Evolutionary conservation across 2,329 filamentous ascomycete genomes (phyloP).

Genomic region (Chrysoporthe cubensis): DNA sequence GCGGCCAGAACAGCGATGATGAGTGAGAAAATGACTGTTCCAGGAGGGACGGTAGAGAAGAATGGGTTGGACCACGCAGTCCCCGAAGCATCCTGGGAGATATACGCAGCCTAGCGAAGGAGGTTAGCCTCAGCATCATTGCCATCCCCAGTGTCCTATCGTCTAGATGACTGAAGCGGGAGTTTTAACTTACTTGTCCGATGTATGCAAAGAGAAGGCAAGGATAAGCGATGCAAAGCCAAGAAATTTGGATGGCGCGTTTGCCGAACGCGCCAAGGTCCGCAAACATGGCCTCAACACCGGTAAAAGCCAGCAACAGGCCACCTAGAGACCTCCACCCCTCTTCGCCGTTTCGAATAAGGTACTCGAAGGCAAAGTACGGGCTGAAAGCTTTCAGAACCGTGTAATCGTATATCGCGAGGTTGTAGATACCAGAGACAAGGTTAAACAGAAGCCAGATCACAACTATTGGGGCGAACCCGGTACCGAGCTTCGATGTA

Average conservation of each 20-base stretch:
- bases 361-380: slow-evolving; percentile 63
- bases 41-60: slow-evolving; percentile 70
- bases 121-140: not conserved
- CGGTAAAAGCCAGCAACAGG: slow-evolving; percentile 74
- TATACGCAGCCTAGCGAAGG: slow-evolving; percentile 67
- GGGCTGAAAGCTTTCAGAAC: slow-evolving; percentile 62
- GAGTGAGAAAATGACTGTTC: slow-evolving; percentile 69
- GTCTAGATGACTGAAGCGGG: too few species aligned
- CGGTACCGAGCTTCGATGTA: slow-evolving; percentile 60
- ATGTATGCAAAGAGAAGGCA: slow-evolving; percentile 68
- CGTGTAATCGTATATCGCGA: slow-evolving; percentile 54
- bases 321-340: slow-evolving; percentile 72
- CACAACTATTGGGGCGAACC: slow-evolving; percentile 69
- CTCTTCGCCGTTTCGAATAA: slow-evolving; percentile 60
- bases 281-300: slow-evolving; percentile 78
- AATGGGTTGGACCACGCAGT: slow-evolving; percentile 74
- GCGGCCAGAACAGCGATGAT: slow-evolving; percentile 72
- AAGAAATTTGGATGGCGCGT: slow-evolving; percentile 72
- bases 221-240: slow-evolving; percentile 70
- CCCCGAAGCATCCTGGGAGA: slow-evolving; percentile 56
- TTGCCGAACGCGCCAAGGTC: slow-evolving; percentile 76
- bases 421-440: slow-evolving; percentile 66
- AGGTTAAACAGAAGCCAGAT: slow-evolving; percentile 69
- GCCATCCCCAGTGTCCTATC: too few species aligned
- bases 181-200: slow-evolving; percentile 42